Evolutionary conservation across 371 early-diverging fungal species (phyloP).

Genomic region (Rhizopus arrhizus): DNA sequence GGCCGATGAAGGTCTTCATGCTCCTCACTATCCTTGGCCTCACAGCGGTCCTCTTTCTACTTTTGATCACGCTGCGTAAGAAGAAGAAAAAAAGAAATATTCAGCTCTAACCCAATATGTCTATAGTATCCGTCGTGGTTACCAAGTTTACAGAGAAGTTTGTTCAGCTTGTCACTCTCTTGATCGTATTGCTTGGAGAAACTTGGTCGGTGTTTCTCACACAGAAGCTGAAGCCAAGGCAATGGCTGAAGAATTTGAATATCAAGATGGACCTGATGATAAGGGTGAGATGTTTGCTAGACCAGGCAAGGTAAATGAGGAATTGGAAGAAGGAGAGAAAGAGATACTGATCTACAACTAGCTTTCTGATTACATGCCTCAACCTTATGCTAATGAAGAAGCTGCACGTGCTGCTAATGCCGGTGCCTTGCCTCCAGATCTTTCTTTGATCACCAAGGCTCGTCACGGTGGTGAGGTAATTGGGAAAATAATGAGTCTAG

Average conservation of each 20-base stretch:
- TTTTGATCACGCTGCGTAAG: constrained; percentile 93
- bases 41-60: constrained; percentile 80
- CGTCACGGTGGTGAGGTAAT: constrained; percentile 89
- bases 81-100: constrained; percentile 4
- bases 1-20: constrained; percentile 92
- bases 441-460: constrained; percentile 93
- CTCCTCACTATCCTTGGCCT: constrained; percentile 88
- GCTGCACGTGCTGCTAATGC: constrained; percentile 96
- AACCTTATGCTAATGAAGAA: constrained; percentile 96
- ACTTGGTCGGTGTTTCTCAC: constrained; percentile 91
- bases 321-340: background rate
- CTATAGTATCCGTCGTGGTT: constrained; percentile 92
- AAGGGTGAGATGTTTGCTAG: constrained; percentile 91
- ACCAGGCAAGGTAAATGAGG: constrained; percentile 82
- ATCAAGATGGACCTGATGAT: constrained; percentile 94
- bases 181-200: constrained; percentile 91
- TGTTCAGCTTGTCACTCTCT: constrained; percentile 97
- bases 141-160: constrained; percentile 97
- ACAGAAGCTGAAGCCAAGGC: constrained; percentile 91
- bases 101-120: constrained; percentile 1
- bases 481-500: constrained; percentile 7
- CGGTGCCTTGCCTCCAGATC: constrained; percentile 96
- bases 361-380: constrained; percentile 92
- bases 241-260: constrained; percentile 92
- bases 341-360: constrained; percentile 22